Evolutionary conservation across 208 protist species (phyloP).

Genomic region (Leishmania aethiopica): DNA sequence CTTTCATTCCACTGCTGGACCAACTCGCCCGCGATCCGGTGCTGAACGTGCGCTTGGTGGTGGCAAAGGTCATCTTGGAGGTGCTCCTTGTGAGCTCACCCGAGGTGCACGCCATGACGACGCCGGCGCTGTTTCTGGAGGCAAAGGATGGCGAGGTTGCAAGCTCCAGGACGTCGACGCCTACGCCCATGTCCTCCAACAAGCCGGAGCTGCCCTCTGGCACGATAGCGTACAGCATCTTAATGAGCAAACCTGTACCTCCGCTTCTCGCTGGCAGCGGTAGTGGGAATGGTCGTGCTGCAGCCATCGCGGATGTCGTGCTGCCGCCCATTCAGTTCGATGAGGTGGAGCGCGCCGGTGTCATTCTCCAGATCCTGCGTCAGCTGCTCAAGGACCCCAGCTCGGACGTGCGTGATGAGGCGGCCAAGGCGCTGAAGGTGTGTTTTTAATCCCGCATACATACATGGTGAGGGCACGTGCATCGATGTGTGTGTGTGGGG

Average conservation of each 20-base stretch:
- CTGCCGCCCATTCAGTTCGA: constrained; percentile 46
- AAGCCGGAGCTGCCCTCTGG: constrained; percentile 35
- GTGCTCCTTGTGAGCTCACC: constrained; percentile 44
- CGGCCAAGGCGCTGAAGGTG: constrained; percentile 71
- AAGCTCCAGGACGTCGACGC: not conserved
- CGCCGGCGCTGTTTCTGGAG: not conserved
- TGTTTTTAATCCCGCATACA: constrained; percentile 48
- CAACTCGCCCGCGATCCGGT: constrained; percentile 70
- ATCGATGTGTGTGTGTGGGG: not conserved
- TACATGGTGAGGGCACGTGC: not conserved
- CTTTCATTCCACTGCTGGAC: constrained; percentile 76
- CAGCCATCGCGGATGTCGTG: not conserved
- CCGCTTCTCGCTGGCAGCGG: not conserved
- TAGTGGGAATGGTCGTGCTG: not conserved
- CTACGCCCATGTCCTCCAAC: not conserved
- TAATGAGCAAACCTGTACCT: constrained; percentile 33
- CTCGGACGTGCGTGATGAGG: constrained; percentile 77
- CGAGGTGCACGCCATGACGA: constrained; percentile 3
- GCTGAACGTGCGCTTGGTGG: constrained; percentile 79
- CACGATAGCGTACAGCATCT: constrained; percentile 28
- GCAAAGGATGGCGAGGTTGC: constrained; percentile 7
- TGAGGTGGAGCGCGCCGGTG: constrained; percentile 69
- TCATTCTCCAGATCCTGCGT: constrained; percentile 66
- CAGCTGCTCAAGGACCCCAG: constrained; percentile 74
- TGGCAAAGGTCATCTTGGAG: constrained; percentile 67